These are phyloP conservation scores for Amylocarpus encephaloides DNA, from an alignment of 2,329 filamentous ascomycete genomes.

Conservation along the genomic window DNA sequence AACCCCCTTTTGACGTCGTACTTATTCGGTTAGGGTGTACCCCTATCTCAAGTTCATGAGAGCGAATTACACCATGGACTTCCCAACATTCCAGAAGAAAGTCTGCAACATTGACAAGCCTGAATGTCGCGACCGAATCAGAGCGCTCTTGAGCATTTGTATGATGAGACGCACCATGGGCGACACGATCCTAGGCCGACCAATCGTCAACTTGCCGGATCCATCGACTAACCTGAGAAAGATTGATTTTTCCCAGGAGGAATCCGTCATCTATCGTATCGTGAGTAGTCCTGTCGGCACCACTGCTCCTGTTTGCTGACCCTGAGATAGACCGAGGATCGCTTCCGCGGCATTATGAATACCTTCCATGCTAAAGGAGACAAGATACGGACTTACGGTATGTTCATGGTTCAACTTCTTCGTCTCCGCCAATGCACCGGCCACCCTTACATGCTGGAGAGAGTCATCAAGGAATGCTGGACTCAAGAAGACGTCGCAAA, in stretches of 20 bases:
- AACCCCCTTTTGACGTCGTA: not conserved
- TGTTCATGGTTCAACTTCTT: conserved; percentile 29
- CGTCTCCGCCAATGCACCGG: conserved; percentile 29
- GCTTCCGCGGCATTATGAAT: conserved; percentile 28
- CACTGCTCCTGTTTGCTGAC: not conserved
- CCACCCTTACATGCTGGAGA: conserved; percentile 30
- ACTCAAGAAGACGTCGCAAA: conserved; percentile 23
- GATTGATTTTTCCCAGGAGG: conserved; percentile 45
- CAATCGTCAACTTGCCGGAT: conserved; percentile 47
- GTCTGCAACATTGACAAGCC: conserved; percentile 26
- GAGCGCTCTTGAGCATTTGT: conserved; percentile 30
- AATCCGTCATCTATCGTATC: conserved; percentile 47
- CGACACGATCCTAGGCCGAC: conserved; percentile 45
- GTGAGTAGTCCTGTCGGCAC: conserved; percentile 37
- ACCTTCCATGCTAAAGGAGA: conserved; percentile 18
- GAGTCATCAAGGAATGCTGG: conserved; percentile 28
- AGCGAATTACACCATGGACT: conserved; percentile 26
- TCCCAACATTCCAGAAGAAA: conserved; percentile 24
- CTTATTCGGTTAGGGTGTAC: conserved; percentile 21
- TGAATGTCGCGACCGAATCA: conserved; percentile 20
- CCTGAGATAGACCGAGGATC: conserved; percentile 32
- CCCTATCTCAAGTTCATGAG: conserved; percentile 31
- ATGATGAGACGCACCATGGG: conserved; percentile 51
- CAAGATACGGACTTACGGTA: conserved; percentile 17
- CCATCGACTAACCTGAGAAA: conserved; percentile 38